Evolutionary conservation across 495 filamentous ascomycete species (phyloP).

Genomic region (Penicillium bialowiezense): DNA sequence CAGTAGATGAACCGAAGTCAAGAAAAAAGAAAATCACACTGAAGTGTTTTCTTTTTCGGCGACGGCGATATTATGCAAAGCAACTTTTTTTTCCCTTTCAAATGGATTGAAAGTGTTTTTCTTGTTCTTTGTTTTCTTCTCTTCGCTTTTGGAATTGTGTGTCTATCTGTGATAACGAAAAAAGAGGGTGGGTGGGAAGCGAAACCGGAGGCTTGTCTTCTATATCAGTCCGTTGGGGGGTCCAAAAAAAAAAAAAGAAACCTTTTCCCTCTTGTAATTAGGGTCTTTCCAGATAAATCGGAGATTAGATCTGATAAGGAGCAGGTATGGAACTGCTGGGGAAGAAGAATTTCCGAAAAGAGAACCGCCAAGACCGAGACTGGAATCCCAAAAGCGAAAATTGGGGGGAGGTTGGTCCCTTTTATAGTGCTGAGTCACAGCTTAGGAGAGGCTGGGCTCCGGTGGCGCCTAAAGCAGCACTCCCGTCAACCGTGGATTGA

Average conservation of each 20-base stretch:
- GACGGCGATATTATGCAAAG: slow-evolving; percentile 20
- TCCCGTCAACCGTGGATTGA: slow-evolving; percentile 34
- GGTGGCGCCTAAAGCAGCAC: slow-evolving; percentile 46
- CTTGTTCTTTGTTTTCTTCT: slow-evolving; percentile 24
- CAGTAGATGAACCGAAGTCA: slow-evolving; percentile 5
- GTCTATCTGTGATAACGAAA: slow-evolving; percentile 38
- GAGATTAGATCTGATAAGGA: slow-evolving; percentile 20
- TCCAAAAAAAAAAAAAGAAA: background rate
- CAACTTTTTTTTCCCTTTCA: slow-evolving; percentile 18
- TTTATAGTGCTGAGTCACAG: slow-evolving; percentile 48
- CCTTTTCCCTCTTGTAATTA: slow-evolving; percentile 4
- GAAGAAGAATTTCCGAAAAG: slow-evolving; percentile 32
- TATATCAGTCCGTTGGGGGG: slow-evolving; percentile 5
- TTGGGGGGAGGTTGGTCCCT: slow-evolving; percentile 43
- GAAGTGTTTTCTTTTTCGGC: slow-evolving; percentile 46
- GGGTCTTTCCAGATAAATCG: slow-evolving; percentile 14
- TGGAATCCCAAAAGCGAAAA: slow-evolving; percentile 28
- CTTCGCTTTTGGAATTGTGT: slow-evolving; percentile 21
- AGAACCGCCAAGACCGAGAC: slow-evolving; percentile 46
- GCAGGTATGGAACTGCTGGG: slow-evolving; percentile 21
- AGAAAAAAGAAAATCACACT: slow-evolving; percentile 40
- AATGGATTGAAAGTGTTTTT: background rate
- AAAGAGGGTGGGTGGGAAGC: slow-evolving; percentile 33
- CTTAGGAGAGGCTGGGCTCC: slow-evolving; percentile 40
- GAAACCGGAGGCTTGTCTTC: slow-evolving; percentile 8